Base-by-base conservation (phyloP, 2,329 filamentous ascomycete genomes). In the Akanthomyces muscarius region DNA sequence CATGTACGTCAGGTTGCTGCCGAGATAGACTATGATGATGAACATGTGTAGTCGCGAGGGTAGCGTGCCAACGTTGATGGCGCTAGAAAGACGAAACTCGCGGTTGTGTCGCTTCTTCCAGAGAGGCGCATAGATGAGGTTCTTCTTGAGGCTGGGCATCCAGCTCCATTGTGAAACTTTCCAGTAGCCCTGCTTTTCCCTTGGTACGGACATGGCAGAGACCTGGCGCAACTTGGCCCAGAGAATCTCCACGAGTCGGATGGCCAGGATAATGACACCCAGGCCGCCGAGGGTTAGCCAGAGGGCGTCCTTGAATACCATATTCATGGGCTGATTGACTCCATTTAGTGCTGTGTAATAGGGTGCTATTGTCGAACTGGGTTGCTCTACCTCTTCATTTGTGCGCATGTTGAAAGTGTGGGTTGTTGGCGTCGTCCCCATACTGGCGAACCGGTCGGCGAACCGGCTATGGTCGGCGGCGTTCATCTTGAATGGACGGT, bases 61-160 rank as follows among this genome's bases (percentile, higher is more conserved):
- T 18, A 90, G 75, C 0, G 86, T 89, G 66, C 87, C 82, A 61
- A 84, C 76, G 71, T 85, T 86, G 66, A 86, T 68, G 63, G 85
- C 86, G 10, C 80, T 78, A 59, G 85, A 88, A 58, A 89, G 75
- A 69, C 81, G 80, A 69, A 89, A 81, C 73, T 89, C 87, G 69
- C 85, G 80, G 76, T 89, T 89, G 74, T 89, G 87, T 53, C 87
- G 83, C 71, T 88, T 89, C 16, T 77, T 83, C 75, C 82, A 83
- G 28, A 90, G 74, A 3, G 87, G 87, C 1, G 87, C 86, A 68
- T 89, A 78, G 54, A 75, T 74, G 63, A 89, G 69, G 66, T 87
- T 76, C 72, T 83, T 86, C 77, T 89, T 89, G 68, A 89, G 68
- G 64, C 76, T 76, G 14, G 86, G 86, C 80, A 86, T 85, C 83